Percentiles rank a stretch among this genome's conserved stretches.
Conservation (phyloP, 139 green algal genomes). For the Picochlorum costavermella region DNA sequence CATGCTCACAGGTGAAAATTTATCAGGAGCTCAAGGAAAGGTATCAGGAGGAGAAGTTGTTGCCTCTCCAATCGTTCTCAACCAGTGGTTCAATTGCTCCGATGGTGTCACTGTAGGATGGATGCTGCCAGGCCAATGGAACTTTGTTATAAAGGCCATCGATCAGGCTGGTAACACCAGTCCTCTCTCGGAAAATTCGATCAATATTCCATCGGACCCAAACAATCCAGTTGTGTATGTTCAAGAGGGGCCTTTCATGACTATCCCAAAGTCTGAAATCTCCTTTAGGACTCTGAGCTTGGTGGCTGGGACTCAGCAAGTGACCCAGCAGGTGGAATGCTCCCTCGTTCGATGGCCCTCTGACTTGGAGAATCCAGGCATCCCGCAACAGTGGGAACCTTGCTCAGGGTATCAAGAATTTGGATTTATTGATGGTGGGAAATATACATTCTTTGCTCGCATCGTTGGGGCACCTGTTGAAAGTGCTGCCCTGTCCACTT, state of each 20-base stretch:
- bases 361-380: neutral
- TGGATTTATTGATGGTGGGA: neutral
- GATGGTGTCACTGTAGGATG: conserved; percentile 13
- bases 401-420: conserved; percentile 3
- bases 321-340: neutral
- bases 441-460: conserved; percentile 13
- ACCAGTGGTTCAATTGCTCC: conserved; percentile 20
- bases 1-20: neutral
- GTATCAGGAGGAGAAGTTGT: neutral
- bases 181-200: neutral
- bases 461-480: neutral
- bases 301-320: neutral
- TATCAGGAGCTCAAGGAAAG: neutral
- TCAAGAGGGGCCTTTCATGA: neutral
- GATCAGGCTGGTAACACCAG: conserved; percentile 23
- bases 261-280: neutral
- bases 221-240: conserved; percentile 9
- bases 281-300: neutral
- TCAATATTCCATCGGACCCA: conserved; percentile 1
- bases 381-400: conserved; percentile 3
- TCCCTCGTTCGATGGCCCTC: neutral
- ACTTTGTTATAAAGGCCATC: conserved; percentile 5
- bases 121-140: conserved; percentile 26
- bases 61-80: conserved; percentile 1
- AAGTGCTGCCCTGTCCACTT: neutral